These are phyloP conservation scores for Yarrowia sp. DNA, from an alignment of 805 yeast species.

Conservation along the genomic window DNA sequence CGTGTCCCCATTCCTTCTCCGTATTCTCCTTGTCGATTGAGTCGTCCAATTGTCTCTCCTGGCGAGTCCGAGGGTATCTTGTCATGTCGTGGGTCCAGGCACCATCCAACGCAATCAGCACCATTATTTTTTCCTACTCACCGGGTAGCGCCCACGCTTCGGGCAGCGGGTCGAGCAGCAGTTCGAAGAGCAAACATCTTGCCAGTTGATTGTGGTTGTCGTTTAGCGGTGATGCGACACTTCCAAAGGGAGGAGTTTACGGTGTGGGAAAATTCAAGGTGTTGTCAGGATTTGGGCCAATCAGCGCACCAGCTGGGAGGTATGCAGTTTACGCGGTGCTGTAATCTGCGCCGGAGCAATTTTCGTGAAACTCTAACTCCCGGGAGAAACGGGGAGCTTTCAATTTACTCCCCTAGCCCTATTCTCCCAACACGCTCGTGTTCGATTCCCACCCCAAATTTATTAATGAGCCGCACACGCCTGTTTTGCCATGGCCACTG, in stretches of 20 bases:
- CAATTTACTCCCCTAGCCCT: not conserved
- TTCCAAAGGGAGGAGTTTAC: slow-evolving; percentile 22
- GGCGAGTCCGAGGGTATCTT: not conserved
- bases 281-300: slow-evolving; percentile 23
- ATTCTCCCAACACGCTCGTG: not conserved
- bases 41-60: not conserved
- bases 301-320: slow-evolving; percentile 21
- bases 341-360: slow-evolving; percentile 18
- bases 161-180: slow-evolving; percentile 32
- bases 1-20: not conserved
- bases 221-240: slow-evolving; percentile 19
- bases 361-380: not conserved
- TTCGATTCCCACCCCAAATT: not conserved
- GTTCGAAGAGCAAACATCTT: slow-evolving; percentile 35
- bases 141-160: slow-evolving; percentile 32
- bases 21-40: slow-evolving; percentile 1
- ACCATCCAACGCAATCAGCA: not conserved
- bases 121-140: slow-evolving; percentile 27
- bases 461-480: slow-evolving; percentile 9
- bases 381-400: not conserved
- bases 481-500: not conserved
- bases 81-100: not conserved
- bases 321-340: slow-evolving; percentile 21
- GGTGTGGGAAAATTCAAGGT: slow-evolving; percentile 25
- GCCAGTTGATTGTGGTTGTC: slow-evolving; percentile 23